Percentiles rank a stretch among this genome's conserved stretches.
Evolutionary conservation across 148 eudicot species (phyloP).

Genomic region (Arbutus unedo): DNA sequence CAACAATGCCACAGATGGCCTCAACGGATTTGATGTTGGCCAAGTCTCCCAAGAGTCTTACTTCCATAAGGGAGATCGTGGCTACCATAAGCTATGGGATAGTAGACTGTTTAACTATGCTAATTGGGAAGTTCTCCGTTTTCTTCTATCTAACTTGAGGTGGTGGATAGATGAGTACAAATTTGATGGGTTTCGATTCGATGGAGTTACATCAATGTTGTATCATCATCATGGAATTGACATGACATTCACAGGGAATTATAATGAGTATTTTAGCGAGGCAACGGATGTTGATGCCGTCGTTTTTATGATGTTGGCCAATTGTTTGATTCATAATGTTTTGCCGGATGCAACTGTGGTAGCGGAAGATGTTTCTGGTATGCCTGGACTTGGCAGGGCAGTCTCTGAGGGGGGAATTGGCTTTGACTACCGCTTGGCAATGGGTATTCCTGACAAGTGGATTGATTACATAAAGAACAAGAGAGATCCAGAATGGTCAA

Average conservation of each 20-base stretch:
- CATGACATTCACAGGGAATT: slow-evolving; percentile 71
- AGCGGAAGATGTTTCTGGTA: slow-evolving; percentile 99
- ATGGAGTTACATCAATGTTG: slow-evolving; percentile 95
- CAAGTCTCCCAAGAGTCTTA: slow-evolving; percentile 88
- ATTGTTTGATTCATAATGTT: slow-evolving; percentile 53
- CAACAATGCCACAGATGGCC: slow-evolving; percentile 86
- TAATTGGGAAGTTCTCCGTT: slow-evolving; percentile 98
- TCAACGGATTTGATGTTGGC: slow-evolving; percentile 93
- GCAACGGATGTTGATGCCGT: slow-evolving; percentile 89
- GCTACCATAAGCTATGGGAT: slow-evolving; percentile 90
- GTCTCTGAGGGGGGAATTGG: slow-evolving; percentile 88
- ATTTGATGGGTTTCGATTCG: slow-evolving; percentile 96
- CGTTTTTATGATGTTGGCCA: slow-evolving; percentile 91
- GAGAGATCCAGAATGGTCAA: slow-evolving; percentile 73
- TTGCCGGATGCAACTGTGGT: slow-evolving; percentile 81
- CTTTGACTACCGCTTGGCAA: slow-evolving; percentile 91
- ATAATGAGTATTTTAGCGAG: slow-evolving; percentile 87
- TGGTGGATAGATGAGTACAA: slow-evolving; percentile 95
- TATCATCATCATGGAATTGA: slow-evolving; percentile 94
- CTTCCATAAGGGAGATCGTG: slow-evolving; percentile 83
- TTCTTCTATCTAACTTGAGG: slow-evolving; percentile 83
- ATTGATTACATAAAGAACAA: slow-evolving; percentile 90
- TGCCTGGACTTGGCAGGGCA: slow-evolving; percentile 90
- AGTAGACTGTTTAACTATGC: slow-evolving; percentile 89
- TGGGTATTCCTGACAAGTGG: slow-evolving; percentile 99